Percentiles rank a stretch among this genome's conserved stretches.
Evolutionary conservation across 2,329 filamentous ascomycete species (phyloP).

Genomic region (Aureobasidium sp.): DNA sequence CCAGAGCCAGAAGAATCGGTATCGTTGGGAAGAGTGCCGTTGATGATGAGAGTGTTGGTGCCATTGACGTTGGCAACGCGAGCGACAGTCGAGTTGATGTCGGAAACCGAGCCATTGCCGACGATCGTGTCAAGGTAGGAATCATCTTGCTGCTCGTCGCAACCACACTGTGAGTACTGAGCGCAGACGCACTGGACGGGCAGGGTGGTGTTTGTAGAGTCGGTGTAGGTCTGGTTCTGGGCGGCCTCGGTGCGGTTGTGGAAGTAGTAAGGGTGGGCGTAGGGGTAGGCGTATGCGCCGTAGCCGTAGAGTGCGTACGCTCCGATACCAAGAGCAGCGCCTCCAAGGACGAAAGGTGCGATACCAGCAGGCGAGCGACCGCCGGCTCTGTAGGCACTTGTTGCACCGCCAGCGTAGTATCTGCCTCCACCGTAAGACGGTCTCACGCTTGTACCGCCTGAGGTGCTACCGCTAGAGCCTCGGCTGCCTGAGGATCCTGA

Average conservation of each 20-base stretch:
- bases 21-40: conserved; percentile 58
- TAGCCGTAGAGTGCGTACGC: conserved; percentile 56
- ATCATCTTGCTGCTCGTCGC: conserved; percentile 57
- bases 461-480: conserved; percentile 32
- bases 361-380: conserved; percentile 41
- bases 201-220: conserved; percentile 46
- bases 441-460: conserved; percentile 47
- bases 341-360: conserved; percentile 44
- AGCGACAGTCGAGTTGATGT: conserved; percentile 56
- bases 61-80: conserved; percentile 55
- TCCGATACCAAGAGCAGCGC: conserved; percentile 45
- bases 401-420: conserved; percentile 59
- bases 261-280: conserved; percentile 47
- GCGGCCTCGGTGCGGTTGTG: conserved; percentile 39
- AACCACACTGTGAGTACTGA: conserved; percentile 50
- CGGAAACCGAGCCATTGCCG: conserved; percentile 48
- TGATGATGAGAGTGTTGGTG: conserved; percentile 56
- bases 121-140: conserved; percentile 54
- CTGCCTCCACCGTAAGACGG: conserved; percentile 52
- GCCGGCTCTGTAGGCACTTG: conserved; percentile 52
- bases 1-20: conserved; percentile 22
- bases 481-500: neutral
- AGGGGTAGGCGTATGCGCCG: conserved; percentile 53
- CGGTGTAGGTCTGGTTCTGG: conserved; percentile 14
- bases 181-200: conserved; percentile 56